phyloP scores from a whole-genome alignment of 371 early-diverging fungal genomes.

The Parasitella parasitica region DNA sequence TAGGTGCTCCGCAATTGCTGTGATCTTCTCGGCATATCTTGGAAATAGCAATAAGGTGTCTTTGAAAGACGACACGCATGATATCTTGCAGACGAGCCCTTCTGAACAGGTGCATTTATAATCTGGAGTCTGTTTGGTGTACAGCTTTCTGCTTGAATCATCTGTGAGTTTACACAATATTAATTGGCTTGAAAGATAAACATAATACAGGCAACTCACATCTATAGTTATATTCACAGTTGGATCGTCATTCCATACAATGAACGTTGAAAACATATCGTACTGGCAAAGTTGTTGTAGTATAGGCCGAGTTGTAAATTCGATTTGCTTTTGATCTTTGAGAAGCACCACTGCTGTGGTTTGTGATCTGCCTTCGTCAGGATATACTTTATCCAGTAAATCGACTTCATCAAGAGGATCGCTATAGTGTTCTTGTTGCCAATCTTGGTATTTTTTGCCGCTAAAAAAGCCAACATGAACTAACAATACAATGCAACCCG shows the following conservation, averaged over 20 bases:
- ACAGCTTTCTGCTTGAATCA: constrained; percentile 36
- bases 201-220: constrained; percentile 26
- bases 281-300: constrained; percentile 56
- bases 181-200: not conserved
- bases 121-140: constrained; percentile 40
- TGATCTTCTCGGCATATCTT: constrained; percentile 45
- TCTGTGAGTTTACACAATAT: constrained; percentile 7
- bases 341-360: constrained; percentile 54
- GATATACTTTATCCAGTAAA: constrained; percentile 52
- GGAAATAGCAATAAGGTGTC: constrained; percentile 69
- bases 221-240: constrained; percentile 42
- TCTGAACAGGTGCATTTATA: constrained; percentile 51
- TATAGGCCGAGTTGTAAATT: constrained; percentile 38
- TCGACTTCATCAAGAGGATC: constrained; percentile 38
- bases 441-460: constrained; percentile 47
- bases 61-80: constrained; percentile 59
- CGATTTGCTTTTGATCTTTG: constrained; percentile 21
- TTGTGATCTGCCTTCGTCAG: constrained; percentile 53
- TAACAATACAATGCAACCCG: constrained; percentile 30
- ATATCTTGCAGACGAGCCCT: constrained; percentile 58
- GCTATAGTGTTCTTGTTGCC: constrained; percentile 37
- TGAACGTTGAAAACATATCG: constrained; percentile 57
- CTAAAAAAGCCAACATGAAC: constrained; percentile 49
- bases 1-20: constrained; percentile 55
- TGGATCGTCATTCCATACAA: constrained; percentile 66